Conservation (phyloP, 2,329 filamentous ascomycete genomes). For the Thermomyces lanuginosus region DNA sequence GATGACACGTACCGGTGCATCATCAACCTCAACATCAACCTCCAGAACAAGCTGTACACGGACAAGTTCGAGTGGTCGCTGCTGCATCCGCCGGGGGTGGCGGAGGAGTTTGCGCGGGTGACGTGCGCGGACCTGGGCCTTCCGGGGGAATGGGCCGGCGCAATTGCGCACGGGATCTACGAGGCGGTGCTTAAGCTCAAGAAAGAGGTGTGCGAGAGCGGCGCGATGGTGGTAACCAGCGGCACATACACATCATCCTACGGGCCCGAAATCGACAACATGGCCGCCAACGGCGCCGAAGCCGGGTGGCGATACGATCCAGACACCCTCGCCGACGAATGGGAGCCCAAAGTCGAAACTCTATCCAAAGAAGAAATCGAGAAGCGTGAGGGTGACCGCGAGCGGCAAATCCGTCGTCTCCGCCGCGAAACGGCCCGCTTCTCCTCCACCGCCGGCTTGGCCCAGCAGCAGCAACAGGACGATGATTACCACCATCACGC, state of each 20-base stretch:
- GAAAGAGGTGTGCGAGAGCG: slow-evolving; percentile 90
- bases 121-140: slow-evolving; percentile 87
- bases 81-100: slow-evolving; percentile 75
- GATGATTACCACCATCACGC: slow-evolving; percentile 45
- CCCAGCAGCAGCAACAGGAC: slow-evolving; percentile 53
- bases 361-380: slow-evolving; percentile 94
- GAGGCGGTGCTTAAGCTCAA: slow-evolving; percentile 83
- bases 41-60: slow-evolving; percentile 79
- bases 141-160: slow-evolving; percentile 80
- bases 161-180: slow-evolving; percentile 92
- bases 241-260: too few relatives aligned
- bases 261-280: slow-evolving; percentile 65
- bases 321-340: slow-evolving; percentile 68
- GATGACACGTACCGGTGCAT: slow-evolving; percentile 93
- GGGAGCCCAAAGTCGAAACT: slow-evolving; percentile 67
- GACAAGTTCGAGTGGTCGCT: slow-evolving; percentile 98
- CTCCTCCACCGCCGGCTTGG: slow-evolving; percentile 71
- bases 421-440: slow-evolving; percentile 85
- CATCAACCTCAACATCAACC: slow-evolving; percentile 76
- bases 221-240: slow-evolving; percentile 63
- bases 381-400: slow-evolving; percentile 84
- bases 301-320: slow-evolving; percentile 94
- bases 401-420: slow-evolving; percentile 72
- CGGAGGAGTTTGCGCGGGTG: slow-evolving; percentile 79
- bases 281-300: slow-evolving; percentile 64